Base-by-base conservation (phyloP, 768 basidiomycete genomes). In the Xerocomellus dryophilus region DNA sequence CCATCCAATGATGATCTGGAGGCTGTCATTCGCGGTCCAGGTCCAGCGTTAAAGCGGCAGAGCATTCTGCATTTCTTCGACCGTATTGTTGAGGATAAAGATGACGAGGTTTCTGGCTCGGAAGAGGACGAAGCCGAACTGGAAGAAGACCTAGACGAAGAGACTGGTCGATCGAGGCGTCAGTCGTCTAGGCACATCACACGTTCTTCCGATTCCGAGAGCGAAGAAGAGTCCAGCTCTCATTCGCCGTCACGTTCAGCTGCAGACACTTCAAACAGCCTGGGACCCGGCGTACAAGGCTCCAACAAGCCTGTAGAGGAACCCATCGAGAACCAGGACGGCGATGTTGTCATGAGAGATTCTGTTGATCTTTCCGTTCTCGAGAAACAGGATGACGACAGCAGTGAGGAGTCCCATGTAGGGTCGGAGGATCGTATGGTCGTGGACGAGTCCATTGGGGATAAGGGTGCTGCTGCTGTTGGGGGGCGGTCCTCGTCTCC, bases 11-110 rank as follows among this genome's bases (percentile, higher is more conserved):
- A 60, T 29, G 67, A 75, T 34, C 48, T 79, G n/a, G 75, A 80
- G 8, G 71, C 72, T 9, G 58, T 80, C 44, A 60, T 81, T 12
- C 74, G 71, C 27, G 78, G 77, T 3, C 78, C 80, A 8, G 78
- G 77, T 3, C 78, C 80, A 8, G 42, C 45, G n/a, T 44, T 56
- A 25, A 60, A 61, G 34, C 62, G 60, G 0, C 52, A 54, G 40
- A 66, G 50, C 27, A 42, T 65, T 20, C 20, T 57, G 29, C 58
- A 68, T n/a, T 58, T 73, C 21, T 51, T 74, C 2, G 68, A 69
- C 21, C 68, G 50, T 46, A 57, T 71, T 47, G 58, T 57, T 62
- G 73, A 57, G 12, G 43, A 66, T 10, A 64, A 67, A 3, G 68
- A 63, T 34, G 67, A 2, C 29, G 25, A 25, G 25, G 29, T 29